Percentiles rank a stretch among this genome's conserved stretches.
phyloP scores from a whole-genome alignment of 169 alveolate species.

The Theileria parva region DNA sequence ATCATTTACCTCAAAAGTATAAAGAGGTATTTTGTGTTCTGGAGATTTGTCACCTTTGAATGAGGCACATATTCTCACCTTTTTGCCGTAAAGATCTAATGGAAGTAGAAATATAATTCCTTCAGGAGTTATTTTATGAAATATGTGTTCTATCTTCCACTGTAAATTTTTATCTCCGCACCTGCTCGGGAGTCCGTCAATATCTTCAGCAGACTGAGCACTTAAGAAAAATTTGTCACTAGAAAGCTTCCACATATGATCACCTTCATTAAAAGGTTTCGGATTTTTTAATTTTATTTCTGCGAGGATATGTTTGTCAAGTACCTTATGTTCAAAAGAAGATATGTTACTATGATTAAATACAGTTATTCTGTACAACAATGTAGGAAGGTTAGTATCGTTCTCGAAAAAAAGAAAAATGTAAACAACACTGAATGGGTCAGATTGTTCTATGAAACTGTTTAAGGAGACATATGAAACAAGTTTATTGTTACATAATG shows the following conservation, averaged over 20 bases:
- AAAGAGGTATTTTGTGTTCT: conserved; percentile 17
- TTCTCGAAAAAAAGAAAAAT: neutral
- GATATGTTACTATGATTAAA: neutral
- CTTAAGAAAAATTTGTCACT: neutral
- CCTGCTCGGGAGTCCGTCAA: neutral
- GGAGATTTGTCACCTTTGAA: neutral
- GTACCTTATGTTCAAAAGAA: neutral
- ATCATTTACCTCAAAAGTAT: neutral
- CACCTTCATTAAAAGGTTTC: neutral
- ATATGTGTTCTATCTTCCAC: conserved; percentile 17
- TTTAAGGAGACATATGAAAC: neutral
- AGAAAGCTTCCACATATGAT: neutral
- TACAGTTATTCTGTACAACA: neutral
- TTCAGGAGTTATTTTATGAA: neutral
- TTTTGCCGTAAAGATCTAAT: conserved; percentile 13
- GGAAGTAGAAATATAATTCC: conserved; percentile 20
- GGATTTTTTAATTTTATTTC: neutral
- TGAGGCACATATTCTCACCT: conserved; percentile 34
- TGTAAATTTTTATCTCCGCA: conserved; percentile 29
- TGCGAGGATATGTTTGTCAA: neutral
- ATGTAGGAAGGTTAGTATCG: neutral
- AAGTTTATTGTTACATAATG: neutral
- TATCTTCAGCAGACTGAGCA: conserved; percentile 7
- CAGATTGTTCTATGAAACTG: neutral
- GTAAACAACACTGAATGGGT: neutral